Evolutionary conservation across 1,139 yeast species (phyloP).

Genomic region (Taphrina pruni): DNA sequence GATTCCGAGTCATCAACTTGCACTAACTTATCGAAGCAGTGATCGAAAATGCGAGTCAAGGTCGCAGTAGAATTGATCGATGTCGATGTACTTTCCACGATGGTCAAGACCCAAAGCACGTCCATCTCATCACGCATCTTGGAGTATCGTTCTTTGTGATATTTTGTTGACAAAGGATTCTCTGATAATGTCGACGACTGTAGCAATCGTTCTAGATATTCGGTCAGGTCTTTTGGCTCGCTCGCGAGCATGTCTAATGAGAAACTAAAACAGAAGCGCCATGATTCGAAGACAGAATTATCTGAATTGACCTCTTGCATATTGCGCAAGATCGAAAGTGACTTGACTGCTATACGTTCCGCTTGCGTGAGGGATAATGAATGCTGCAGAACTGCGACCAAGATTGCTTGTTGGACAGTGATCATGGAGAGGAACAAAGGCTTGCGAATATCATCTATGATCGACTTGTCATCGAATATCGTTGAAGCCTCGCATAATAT

Average conservation of each 20-base stretch:
- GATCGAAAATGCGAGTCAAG: background rate
- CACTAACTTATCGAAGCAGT: conserved; percentile 1
- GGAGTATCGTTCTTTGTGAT: background rate
- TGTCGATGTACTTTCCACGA: conserved; percentile 17
- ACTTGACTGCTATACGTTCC: background rate
- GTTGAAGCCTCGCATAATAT: background rate
- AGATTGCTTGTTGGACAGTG: conserved; percentile 11
- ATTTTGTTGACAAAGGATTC: conserved; percentile 6
- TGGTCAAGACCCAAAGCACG: conserved; percentile 14
- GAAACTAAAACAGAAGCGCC: conserved; percentile 26
- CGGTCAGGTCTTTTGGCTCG: background rate
- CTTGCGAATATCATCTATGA: background rate
- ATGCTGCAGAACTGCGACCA: background rate
- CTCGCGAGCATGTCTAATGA: conserved; percentile 23
- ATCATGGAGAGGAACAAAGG: conserved; percentile 23
- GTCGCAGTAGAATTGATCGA: background rate
- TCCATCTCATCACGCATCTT: conserved; percentile 3
- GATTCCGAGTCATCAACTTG: background rate
- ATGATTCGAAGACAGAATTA: conserved; percentile 30
- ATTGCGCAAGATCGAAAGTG: conserved; percentile 10
- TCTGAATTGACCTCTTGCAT: conserved; percentile 32
- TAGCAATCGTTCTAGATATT: conserved; percentile 1
- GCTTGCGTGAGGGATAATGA: background rate
- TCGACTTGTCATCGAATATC: background rate
- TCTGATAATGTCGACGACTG: background rate